Evolutionary conservation across 495 filamentous ascomycete genomes (phyloP).

Genomic region (Glarea lozoyensis): DNA sequence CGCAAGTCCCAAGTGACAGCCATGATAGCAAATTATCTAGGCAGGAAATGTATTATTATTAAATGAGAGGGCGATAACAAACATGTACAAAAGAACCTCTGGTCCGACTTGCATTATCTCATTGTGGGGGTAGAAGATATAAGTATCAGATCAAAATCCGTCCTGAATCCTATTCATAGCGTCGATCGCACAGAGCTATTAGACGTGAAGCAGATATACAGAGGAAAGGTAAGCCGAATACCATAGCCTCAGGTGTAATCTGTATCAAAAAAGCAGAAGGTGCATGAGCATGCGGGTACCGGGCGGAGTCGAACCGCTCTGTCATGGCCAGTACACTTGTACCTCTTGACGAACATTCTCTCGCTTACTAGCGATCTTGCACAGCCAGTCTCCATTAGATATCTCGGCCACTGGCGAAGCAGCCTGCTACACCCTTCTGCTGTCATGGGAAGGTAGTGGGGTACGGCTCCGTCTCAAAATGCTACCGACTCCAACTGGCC

Average conservation of each 20-base stretch:
- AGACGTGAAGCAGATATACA: not conserved
- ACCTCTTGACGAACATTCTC: not conserved
- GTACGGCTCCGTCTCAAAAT: too few species aligned
- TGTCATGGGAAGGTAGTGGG: too few species aligned
- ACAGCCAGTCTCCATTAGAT: too few species aligned
- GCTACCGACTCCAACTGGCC: too few species aligned
- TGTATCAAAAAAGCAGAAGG: not conserved
- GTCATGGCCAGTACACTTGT: not conserved
- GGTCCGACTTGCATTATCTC: not conserved
- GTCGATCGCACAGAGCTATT: not conserved
- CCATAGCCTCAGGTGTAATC: not conserved
- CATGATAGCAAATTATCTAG: not conserved
- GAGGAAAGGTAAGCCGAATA: not conserved
- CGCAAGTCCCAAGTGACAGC: constrained; percentile 1
- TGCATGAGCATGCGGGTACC: not conserved
- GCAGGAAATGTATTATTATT: not conserved
- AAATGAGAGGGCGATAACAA: not conserved
- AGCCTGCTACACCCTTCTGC: too few species aligned
- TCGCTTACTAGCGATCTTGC: constrained; percentile 10
- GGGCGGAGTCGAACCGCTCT: not conserved
- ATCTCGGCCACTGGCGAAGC: too few species aligned
- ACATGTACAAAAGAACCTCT: not conserved
- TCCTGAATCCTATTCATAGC: constrained; percentile 1
- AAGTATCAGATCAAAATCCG: not conserved
- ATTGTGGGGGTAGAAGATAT: not conserved